Base-by-base conservation (phyloP, 164 flowering plant species). In the Berberis thunbergii region DNA sequence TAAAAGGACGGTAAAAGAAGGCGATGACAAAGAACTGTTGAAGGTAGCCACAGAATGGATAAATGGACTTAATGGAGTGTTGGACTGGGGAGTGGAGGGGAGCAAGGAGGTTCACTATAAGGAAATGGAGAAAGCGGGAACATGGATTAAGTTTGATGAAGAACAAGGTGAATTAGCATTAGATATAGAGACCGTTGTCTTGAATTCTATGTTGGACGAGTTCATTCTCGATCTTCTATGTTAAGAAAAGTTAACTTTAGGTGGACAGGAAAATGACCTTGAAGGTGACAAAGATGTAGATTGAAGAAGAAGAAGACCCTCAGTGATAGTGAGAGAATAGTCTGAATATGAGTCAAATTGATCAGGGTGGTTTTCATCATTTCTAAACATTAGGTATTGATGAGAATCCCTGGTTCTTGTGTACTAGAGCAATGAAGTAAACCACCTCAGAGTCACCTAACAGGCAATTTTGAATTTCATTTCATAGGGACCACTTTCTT, bases 111-210 rank as follows among this genome's bases (percentile, higher is more conserved):
- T 67, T 1, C 79, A 69, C 43, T 41, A 83, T 11, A 76, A 9
- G 41, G 88, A 82, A 4, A 86, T 85, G 86, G 87, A 83, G 54
- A 73, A 42, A 45, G 72, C 70, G 26, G 78, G 79, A 7, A 60
- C 49, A 12, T 80, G 90, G 92, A 75, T 54, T 38, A 63, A 58
- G 40, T 55, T 74, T 56, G 76, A 71, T 5, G 79, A 75, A 43
- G 85, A 83, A 45, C 67, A 68, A 45, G 67, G 54, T 57, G 86
- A 83, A 58, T 11, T 84, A 57, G 81, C 61, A 1, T 39, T 65
- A 57, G 83, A 83, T 6, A 4, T 89, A 67, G 89, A 79, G 72
- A 60, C 40, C 26, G 62, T 49, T 41, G 56, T 86, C 46, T 72
- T 77, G 53, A 52, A 45, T 60, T 69, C 60, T 59, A 74, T 89